These are phyloP conservation scores for Pythium rhizo-oryzae DNA, from an alignment of 352 stramenopile genomes.

Conservation along the genomic window DNA sequence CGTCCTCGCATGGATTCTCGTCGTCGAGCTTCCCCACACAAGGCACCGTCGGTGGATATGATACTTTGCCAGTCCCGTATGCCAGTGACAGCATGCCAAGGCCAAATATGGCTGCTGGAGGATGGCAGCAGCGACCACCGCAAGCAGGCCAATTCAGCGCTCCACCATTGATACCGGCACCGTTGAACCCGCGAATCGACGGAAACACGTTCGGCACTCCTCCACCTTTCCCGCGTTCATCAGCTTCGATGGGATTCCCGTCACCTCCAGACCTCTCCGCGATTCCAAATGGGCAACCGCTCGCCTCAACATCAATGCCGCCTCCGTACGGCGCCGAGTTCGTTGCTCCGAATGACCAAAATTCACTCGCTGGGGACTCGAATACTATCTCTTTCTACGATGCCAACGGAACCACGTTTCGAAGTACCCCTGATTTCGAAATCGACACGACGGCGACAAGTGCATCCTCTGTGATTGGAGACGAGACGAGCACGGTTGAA, in stretches of 20 bases:
- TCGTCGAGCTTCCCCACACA: background rate
- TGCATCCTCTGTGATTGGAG: slow-evolving; percentile 9
- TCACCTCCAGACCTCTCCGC: slow-evolving; percentile 24
- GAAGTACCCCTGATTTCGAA: slow-evolving; percentile 44
- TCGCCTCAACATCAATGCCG: slow-evolving; percentile 1
- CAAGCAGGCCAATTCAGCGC: slow-evolving; percentile 10
- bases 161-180: slow-evolving; percentile 14
- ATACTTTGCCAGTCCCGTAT: slow-evolving; percentile 7
- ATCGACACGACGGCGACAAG: slow-evolving; percentile 43
- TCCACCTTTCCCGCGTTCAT: slow-evolving; percentile 20
- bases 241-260: slow-evolving; percentile 32
- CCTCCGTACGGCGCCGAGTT: slow-evolving; percentile 35
- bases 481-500: slow-evolving; percentile 23
- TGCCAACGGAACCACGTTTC: slow-evolving; percentile 65
- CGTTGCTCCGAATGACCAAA: slow-evolving; percentile 62
- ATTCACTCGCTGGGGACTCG: slow-evolving; percentile 35
- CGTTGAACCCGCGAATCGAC: slow-evolving; percentile 9
- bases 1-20: background rate
- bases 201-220: slow-evolving; percentile 12
- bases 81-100: slow-evolving; percentile 3
- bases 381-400: slow-evolving; percentile 71
- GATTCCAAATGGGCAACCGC: slow-evolving; percentile 4
- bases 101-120: background rate
- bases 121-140: slow-evolving; percentile 16
- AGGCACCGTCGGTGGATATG: slow-evolving; percentile 10